A percentile compares a stretch with the other conserved stretches of the same genome.
phyloP scores from a whole-genome alignment of 1,284 basidiomycete genomes.

The Cutaneotrichosporon sp. region DNA sequence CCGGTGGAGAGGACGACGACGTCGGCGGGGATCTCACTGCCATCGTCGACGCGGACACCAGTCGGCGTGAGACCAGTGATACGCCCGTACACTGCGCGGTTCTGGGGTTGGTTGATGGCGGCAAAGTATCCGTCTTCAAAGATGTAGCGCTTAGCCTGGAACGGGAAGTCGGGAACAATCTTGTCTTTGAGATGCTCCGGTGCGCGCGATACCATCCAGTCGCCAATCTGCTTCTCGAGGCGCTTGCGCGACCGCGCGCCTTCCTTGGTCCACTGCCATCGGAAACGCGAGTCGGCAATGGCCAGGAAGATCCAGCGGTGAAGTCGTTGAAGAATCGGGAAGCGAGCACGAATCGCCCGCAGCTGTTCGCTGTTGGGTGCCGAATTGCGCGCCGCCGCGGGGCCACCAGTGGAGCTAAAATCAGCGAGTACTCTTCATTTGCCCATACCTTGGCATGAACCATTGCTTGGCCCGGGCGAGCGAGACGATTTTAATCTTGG shows the following conservation, averaged over 20 bases:
- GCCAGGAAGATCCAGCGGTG: constrained; percentile 12
- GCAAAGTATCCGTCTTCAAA: constrained; percentile 23
- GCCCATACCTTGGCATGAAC: constrained; percentile 11
- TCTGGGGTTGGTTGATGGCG: constrained; percentile 14
- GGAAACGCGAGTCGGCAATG: constrained; percentile 10
- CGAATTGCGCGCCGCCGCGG: constrained; percentile 9
- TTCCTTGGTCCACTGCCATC: constrained; percentile 14
- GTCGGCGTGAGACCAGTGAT: constrained; percentile 9
- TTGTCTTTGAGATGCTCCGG: constrained; percentile 18
- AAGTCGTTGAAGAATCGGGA: constrained; percentile 12
- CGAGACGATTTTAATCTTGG: constrained; percentile 16
- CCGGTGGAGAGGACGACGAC: constrained; percentile 20
- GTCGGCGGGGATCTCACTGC: constrained; percentile 13
- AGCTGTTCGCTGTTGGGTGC: constrained; percentile 10
- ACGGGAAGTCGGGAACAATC: constrained; percentile 13
- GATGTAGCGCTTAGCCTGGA: constrained; percentile 16
- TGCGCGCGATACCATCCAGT: constrained; percentile 9
- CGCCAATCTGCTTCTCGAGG: constrained; percentile 10
- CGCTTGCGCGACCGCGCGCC: constrained; percentile 11
- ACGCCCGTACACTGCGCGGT: constrained; percentile 16
- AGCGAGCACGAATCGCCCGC: constrained; percentile 5
- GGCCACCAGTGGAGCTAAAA: background rate
- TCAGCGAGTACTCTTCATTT: too few species aligned
- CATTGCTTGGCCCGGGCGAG: constrained; percentile 19
- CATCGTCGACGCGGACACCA: constrained; percentile 14